Conservation (phyloP, 1,284 basidiomycete species). For the Marasmius fiardii region DNA sequence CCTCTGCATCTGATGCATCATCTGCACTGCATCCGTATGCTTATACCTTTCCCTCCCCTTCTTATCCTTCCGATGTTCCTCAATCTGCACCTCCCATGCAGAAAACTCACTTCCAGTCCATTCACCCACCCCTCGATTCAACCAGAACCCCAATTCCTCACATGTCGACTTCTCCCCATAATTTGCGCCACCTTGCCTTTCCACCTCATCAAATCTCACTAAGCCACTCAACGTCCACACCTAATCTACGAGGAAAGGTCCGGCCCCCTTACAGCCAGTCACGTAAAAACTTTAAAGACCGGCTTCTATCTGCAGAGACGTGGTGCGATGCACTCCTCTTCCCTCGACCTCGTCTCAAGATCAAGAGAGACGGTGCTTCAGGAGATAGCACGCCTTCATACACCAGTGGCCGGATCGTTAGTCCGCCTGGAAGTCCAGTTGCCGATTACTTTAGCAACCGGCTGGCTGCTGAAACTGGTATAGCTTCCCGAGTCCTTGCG, state of each 20-base stretch:
- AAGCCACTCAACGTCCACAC: conserved; percentile 57
- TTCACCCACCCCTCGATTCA: background rate
- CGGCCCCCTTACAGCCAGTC: conserved; percentile 12
- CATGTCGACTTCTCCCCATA: background rate
- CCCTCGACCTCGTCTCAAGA: conserved; percentile 65
- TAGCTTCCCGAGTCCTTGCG: conserved; percentile 36
- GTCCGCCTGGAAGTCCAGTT: conserved; percentile 48
- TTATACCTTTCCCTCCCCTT: conserved; percentile 30
- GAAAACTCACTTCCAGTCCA: conserved; percentile 7
- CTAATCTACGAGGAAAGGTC: conserved; percentile 45
- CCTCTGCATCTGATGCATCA: conserved; percentile 17
- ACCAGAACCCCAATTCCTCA: background rate
- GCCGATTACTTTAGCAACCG: conserved; percentile 20
- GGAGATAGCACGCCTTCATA: conserved; percentile 2
- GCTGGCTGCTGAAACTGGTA: conserved; percentile 17
- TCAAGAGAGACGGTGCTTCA: conserved; percentile 28
- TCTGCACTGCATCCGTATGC: conserved; percentile 48
- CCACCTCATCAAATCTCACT: conserved; percentile 23
- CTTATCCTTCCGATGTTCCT: conserved; percentile 3
- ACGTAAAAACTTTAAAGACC: conserved; percentile 34
- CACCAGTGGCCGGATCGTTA: conserved; percentile 38
- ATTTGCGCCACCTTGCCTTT: conserved; percentile 1
- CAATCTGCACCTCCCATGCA: conserved; percentile 11
- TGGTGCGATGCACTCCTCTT: conserved; percentile 79
- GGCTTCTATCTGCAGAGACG: conserved; percentile 69